Evolutionary conservation across 306 rosid species (phyloP).

Genomic region (Rosa chinensis): DNA sequence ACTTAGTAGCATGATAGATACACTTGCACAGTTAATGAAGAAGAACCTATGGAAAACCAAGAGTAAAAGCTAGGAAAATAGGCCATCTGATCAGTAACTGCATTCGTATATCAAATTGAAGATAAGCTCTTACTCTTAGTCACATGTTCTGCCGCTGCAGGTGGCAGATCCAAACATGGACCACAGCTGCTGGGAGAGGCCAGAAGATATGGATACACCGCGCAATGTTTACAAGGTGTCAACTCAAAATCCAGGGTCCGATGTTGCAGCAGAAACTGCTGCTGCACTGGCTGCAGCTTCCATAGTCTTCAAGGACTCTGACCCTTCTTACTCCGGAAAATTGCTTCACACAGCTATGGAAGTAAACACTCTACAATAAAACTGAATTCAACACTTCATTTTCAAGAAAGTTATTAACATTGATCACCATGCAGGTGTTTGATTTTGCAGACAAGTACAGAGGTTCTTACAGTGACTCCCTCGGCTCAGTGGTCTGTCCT

Average conservation of each 20-base stretch:
- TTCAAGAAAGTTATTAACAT: neutral
- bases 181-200: conserved; percentile 92
- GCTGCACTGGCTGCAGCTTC: conserved; percentile 95
- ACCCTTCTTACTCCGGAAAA: conserved; percentile 59
- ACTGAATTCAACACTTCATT: neutral
- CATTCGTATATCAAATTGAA: neutral
- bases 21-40: neutral
- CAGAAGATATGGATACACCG: conserved; percentile 89
- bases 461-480: conserved; percentile 81
- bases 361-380: conserved; percentile 28
- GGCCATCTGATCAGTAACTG: neutral
- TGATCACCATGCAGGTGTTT: conserved; percentile 51
- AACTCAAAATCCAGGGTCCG: conserved; percentile 78
- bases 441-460: conserved; percentile 74
- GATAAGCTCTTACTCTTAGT: neutral
- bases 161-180: conserved; percentile 85
- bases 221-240: conserved; percentile 71
- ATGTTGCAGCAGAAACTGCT: conserved; percentile 86
- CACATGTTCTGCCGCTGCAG: conserved; percentile 32
- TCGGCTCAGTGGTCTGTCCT: conserved; percentile 72
- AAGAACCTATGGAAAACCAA: neutral
- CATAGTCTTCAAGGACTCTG: conserved; percentile 66
- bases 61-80: neutral
- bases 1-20: neutral
- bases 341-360: conserved; percentile 70